A percentile compares a stretch with the other conserved stretches of the same genome.
These are phyloP conservation scores for Boletus holoroseus DNA, from an alignment of 1,284 basidiomycete genomes.

Conservation along the genomic window DNA sequence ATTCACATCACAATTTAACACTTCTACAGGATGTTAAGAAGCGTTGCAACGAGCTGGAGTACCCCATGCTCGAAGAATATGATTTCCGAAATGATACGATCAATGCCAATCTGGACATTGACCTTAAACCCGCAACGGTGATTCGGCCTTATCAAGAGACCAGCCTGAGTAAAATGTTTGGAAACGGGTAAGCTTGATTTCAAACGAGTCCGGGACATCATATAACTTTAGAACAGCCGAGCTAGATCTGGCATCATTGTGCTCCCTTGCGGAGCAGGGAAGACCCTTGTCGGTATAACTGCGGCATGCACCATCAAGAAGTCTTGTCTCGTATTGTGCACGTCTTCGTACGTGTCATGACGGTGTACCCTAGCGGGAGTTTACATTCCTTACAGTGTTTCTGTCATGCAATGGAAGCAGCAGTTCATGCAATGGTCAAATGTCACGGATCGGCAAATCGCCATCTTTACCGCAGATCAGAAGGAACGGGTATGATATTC, in stretches of 20 bases:
- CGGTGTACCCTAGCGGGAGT: not conserved
- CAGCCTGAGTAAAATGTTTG: slow-evolving; percentile 96
- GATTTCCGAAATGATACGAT: slow-evolving; percentile 95
- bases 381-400: slow-evolving; percentile 57
- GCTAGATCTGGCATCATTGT: slow-evolving; percentile 98
- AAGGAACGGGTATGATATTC: slow-evolving; percentile 76
- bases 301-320: slow-evolving; percentile 99
- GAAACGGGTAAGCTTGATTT: slow-evolving; percentile 69
- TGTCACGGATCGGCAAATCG: slow-evolving; percentile 90
- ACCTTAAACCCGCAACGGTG: slow-evolving; percentile 92
- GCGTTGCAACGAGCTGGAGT: slow-evolving; percentile 90
- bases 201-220: not conserved
- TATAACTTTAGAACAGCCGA: slow-evolving; percentile 50
- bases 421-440: slow-evolving; percentile 98
- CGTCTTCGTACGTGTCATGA: slow-evolving; percentile 73
- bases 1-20: not conserved
- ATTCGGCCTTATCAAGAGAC: slow-evolving; percentile 98
- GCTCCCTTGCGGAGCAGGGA: slow-evolving; percentile 96
- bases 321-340: slow-evolving; percentile 96
- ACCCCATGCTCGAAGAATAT: slow-evolving; percentile 96
- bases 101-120: slow-evolving; percentile 94
- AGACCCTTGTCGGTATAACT: slow-evolving; percentile 98
- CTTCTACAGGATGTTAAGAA: slow-evolving; percentile 77
- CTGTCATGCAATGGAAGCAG: slow-evolving; percentile 96
- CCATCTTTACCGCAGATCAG: slow-evolving; percentile 92